Conservation (phyloP, 306 rosid species). For the Fragaria vesca region DNA sequence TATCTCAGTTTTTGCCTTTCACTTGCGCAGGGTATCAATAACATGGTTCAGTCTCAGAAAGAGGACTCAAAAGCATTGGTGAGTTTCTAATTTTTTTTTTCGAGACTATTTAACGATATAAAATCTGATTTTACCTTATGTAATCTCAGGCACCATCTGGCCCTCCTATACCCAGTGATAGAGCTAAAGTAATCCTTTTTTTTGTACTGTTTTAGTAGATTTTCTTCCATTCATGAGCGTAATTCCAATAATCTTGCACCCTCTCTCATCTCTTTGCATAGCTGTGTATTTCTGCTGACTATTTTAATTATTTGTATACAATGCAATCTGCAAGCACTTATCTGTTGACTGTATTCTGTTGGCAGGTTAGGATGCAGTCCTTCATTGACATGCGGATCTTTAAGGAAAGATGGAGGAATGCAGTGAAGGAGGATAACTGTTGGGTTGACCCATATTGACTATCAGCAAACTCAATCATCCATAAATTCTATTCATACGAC, state of each 20-base stretch:
- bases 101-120: background rate
- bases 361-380: slow-evolving; percentile 49
- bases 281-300: background rate
- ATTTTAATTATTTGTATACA: background rate
- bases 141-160: slow-evolving; percentile 43
- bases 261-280: background rate
- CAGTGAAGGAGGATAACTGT: slow-evolving; percentile 36
- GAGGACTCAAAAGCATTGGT: slow-evolving; percentile 12
- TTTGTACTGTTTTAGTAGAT: background rate
- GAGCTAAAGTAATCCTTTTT: slow-evolving; percentile 49
- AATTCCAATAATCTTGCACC: background rate
- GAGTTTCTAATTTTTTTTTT: background rate
- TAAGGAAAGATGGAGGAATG: slow-evolving; percentile 42
- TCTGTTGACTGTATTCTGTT: background rate
- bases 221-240: background rate
- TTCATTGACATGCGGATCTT: slow-evolving; percentile 44
- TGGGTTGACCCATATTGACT: slow-evolving; percentile 58
- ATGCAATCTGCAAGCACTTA: background rate
- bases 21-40: background rate
- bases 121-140: slow-evolving; percentile 15
- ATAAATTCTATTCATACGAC: slow-evolving; percentile 14
- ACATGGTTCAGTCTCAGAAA: background rate
- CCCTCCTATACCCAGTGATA: slow-evolving; percentile 33
- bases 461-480: slow-evolving; percentile 24
- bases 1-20: background rate